These are phyloP conservation scores for Ganoderma leucocontextum DNA, from an alignment of 1,284 basidiomycete species.

Conservation along the genomic window DNA sequence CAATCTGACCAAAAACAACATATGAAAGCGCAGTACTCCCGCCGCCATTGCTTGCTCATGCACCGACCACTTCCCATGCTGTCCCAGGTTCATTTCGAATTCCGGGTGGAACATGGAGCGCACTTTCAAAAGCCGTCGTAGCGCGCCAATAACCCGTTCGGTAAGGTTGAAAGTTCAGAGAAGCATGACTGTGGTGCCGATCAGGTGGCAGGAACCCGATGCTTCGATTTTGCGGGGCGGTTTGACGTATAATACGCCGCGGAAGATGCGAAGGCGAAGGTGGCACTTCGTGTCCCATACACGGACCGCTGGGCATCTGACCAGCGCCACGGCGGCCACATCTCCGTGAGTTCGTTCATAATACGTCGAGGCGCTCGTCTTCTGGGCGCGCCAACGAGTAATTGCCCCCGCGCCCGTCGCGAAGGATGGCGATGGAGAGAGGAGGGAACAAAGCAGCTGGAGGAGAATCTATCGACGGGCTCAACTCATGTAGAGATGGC, in stretches of 20 bases:
- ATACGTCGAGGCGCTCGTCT: background rate
- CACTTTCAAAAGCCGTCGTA: background rate
- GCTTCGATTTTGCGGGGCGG: background rate
- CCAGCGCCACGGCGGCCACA: background rate
- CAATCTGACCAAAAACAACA: slow-evolving; percentile 1
- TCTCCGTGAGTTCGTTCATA: background rate
- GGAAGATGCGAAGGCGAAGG: background rate
- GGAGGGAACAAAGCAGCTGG: background rate
- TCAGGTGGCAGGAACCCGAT: background rate
- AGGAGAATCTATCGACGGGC: background rate
- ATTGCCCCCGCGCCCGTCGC: background rate
- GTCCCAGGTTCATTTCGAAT: background rate
- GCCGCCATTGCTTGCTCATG: background rate
- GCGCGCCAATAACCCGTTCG: background rate
- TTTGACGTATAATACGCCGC: background rate
- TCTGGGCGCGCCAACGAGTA: background rate
- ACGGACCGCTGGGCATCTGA: background rate
- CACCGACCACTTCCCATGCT: background rate
- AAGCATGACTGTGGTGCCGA: background rate
- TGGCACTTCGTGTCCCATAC: background rate
- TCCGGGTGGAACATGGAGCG: background rate
- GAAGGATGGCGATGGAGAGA: background rate
- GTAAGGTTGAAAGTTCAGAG: background rate
- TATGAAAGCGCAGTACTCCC: background rate
- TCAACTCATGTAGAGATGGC: background rate